Evolutionary conservation across 2,329 filamentous ascomycete species (phyloP), one percentile per base, ranked within the genome.

Genomic region (Verticillium nonalfalfae): DNA sequence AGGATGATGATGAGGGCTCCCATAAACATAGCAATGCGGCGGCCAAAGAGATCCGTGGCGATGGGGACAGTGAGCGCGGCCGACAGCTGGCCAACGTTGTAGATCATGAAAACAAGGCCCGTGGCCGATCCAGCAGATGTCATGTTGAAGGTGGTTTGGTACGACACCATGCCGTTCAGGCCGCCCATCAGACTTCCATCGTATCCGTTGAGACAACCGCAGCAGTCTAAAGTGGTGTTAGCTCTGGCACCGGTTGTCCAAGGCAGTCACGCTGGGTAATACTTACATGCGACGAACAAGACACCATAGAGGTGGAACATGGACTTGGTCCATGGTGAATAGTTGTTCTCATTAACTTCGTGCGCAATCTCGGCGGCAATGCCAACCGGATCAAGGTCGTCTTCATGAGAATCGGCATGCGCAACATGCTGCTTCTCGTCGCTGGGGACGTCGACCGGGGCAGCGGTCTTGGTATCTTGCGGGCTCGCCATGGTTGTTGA

Each of bases 71-170:
- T 73, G 9, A 76, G 69, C 1, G 72, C 74, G 11, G 76, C 77
- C 18, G 71, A 64, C 61, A 79, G 74, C 59, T 74, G 75, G 15
- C 77, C 77, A 45, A 79, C 70, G n/a, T 76, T 79, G 62, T 79
- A 79, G 57, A 79, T 79, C 69, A 77, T 77, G 61, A 79, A 78
- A 26, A 79, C 63, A n/a, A 64, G 61, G 4, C 63, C 63, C 2
- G 63, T 64, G n/a, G 54, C 34, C 2, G 63, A 64, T 2, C 63
- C 63, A 14, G 59, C 61, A 4, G 61, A 59, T 21, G 50, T 72
- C 59, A 64, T 63, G 45, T 61, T 26, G 56, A 59, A 63, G 13
- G 61, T 7, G 1, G 35, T 61, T 13, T 71, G 68, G 15, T 68
- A 71, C 0, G 68, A 71, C 1, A 4, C 35, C 69, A 71, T 69